Conservation (phyloP, 2,329 filamentous ascomycete genomes). For the Fusarium musae region DNA sequence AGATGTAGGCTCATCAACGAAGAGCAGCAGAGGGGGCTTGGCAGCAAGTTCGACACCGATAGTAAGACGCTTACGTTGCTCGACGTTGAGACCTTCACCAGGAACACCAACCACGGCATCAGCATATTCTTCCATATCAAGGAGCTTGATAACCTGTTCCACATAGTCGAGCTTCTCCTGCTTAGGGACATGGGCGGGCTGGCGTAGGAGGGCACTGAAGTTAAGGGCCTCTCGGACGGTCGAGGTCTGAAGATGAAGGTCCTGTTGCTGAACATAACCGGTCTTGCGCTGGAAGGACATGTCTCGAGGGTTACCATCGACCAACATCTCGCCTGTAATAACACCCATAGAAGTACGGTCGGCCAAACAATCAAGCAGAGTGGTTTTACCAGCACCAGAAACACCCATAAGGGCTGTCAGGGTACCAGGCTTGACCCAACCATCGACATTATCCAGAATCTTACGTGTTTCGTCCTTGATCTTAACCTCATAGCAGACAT, state of each 20-base stretch:
- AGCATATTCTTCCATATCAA: constrained; percentile 91
- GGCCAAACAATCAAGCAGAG: constrained; percentile 85
- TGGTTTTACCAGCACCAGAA: constrained; percentile 94
- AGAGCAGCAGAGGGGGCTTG: constrained; percentile 88
- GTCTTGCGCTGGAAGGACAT: constrained; percentile 91
- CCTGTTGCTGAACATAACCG: constrained; percentile 92
- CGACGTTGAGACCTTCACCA: constrained; percentile 83
- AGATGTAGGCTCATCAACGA: constrained; percentile 94
- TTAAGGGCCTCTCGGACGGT: constrained; percentile 89
- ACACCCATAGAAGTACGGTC: constrained; percentile 90
- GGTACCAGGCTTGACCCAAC: constrained; percentile 94
- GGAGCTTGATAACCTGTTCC: constrained; percentile 87
- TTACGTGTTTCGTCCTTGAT: constrained; percentile 81
- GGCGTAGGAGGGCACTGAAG: constrained; percentile 87
- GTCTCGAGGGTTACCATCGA: constrained; percentile 74
- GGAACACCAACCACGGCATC: constrained; percentile 92
- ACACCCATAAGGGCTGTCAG: constrained; percentile 92
- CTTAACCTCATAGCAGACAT: constrained; percentile 81
- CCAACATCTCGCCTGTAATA: constrained; percentile 83
- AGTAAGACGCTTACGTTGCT: constrained; percentile 80
- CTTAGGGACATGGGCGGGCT: constrained; percentile 77
- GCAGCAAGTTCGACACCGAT: constrained; percentile 97
- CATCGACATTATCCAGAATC: constrained; percentile 86
- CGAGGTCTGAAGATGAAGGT: constrained; percentile 84
- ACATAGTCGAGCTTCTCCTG: constrained; percentile 88